Conservation (phyloP, 1,284 basidiomycete species). For the Pseudomicrostroma phylloplanum region DNA sequence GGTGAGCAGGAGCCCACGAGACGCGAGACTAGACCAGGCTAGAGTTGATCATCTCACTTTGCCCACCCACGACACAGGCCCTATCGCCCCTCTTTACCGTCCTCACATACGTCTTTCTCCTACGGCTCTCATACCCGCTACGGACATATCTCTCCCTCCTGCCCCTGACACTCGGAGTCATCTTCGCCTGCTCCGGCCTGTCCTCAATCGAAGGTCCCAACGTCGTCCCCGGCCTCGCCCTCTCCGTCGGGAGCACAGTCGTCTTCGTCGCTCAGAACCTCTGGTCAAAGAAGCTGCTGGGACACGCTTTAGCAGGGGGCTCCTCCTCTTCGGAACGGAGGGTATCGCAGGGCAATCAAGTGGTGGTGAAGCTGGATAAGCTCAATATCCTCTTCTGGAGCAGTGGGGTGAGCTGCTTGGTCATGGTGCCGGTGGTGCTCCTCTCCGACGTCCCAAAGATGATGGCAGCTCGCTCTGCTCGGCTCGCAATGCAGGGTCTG, state of each 20-base stretch:
- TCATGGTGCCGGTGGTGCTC: constrained; percentile 56
- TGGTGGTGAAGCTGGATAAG: constrained; percentile 73
- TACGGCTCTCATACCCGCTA: constrained; percentile 82
- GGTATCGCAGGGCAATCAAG: not conserved
- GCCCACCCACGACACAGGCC: constrained; percentile 61
- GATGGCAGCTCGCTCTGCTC: not conserved
- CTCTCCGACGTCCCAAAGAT: not conserved
- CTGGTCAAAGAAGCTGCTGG: constrained; percentile 98
- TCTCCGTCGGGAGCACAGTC: constrained; percentile 59
- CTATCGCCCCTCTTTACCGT: constrained; percentile 95
- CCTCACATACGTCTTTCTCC: constrained; percentile 82
- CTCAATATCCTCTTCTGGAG: constrained; percentile 93
- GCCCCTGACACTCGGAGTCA: constrained; percentile 88
- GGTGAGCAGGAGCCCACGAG: constrained; percentile 56
- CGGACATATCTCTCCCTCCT: constrained; percentile 91
- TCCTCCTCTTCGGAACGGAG: not conserved
- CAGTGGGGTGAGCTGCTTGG: constrained; percentile 81
- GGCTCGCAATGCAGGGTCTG: not conserved
- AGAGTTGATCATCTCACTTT: no score
- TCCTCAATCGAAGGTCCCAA: constrained; percentile 67
- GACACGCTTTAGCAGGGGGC: constrained; percentile 49
- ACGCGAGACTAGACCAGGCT: no score
- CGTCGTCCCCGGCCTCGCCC: constrained; percentile 18
- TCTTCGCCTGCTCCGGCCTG: constrained; percentile 93
- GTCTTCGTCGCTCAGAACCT: constrained; percentile 98